Evolutionary conservation across 768 basidiomycete species (phyloP), one percentile per base, ranked within the genome.

Genomic region (Phanerochaete sordida): DNA sequence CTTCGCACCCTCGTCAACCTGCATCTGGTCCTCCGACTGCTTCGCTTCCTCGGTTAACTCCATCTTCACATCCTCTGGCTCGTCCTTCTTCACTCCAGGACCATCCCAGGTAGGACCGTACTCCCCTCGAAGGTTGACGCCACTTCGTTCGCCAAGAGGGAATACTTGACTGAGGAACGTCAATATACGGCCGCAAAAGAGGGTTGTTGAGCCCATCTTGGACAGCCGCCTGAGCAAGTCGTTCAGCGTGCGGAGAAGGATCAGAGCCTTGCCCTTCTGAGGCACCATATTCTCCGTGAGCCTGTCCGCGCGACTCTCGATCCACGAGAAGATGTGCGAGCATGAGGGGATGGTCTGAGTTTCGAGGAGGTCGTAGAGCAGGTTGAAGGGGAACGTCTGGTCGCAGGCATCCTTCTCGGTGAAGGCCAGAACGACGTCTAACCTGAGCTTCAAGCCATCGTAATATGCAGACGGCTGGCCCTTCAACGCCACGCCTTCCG

Each of bases 71-170:
- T 74, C 75, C 37, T 67, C 59, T 26, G 71, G 74, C 35, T 44
- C 50, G 23, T 65, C 70, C 56, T 65, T 68, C 55, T 70, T 66
- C 37, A 70, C 75, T 7, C 71, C 72, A 26, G 86, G 84, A 15
- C 85, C 83, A 60, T 91, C 87, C 91, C 90, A 91, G 24, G 78
- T 75, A 11, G 90, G 85, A 0, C 92, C 86, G 70, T 88, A 93
- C 74, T 95, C 91, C 59, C 94, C 94, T 31, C 94, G 79, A 63
- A 96, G 73, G 72, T 97, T 97, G 33, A 96, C 94, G 31, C 94
- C 93, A 70, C 92, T 94, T 52, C 93, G 77, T 72, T 96, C 94
- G 2, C 91, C 90, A 9, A 97, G 73, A 6, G 92, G 90, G 69
- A 94, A 96, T 1, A 93, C 91, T 1, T 83, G 84, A 60, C 89